A percentile compares a stretch with the other conserved stretches of the same genome.
These are phyloP conservation scores for Penicillium thymicola DNA, from an alignment of 2,329 filamentous ascomycete genomes.

Conservation along the genomic window DNA sequence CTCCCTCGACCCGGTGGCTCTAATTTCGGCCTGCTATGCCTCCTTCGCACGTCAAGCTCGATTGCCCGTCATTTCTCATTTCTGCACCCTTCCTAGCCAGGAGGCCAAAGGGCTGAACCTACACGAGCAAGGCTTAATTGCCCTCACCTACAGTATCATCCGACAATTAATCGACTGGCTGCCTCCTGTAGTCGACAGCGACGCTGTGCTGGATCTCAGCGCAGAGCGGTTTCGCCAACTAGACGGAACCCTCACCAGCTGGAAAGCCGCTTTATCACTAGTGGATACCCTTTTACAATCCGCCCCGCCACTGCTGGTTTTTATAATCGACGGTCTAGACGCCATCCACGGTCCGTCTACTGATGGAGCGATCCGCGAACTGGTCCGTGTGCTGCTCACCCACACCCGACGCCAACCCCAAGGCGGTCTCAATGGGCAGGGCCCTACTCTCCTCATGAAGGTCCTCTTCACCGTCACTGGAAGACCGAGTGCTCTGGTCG, in stretches of 20 bases:
- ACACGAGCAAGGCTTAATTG: slow-evolving; percentile 34
- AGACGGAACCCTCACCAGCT: slow-evolving; percentile 34
- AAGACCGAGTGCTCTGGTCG: slow-evolving; percentile 29
- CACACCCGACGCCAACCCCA: slow-evolving; percentile 30
- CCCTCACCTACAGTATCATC: slow-evolving; percentile 39
- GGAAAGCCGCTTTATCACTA: slow-evolving; percentile 37
- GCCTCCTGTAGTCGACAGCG: slow-evolving; percentile 36
- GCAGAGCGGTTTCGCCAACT: slow-evolving; percentile 34
- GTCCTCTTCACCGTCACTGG: slow-evolving; percentile 37
- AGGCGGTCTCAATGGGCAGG: slow-evolving; percentile 20
- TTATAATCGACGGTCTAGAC: slow-evolving; percentile 38
- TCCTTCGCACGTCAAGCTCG: slow-evolving; percentile 29
- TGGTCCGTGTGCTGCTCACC: slow-evolving; percentile 33
- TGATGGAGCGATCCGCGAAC: slow-evolving; percentile 31
- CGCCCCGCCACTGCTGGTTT: slow-evolving; percentile 36
- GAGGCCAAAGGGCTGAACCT: slow-evolving; percentile 21
- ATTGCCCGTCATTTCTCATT: slow-evolving; percentile 38
- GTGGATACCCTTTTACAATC: slow-evolving; percentile 36
- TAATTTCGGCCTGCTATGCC: slow-evolving; percentile 36
- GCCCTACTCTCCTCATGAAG: slow-evolving; percentile 32
- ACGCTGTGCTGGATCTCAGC: slow-evolving; percentile 34
- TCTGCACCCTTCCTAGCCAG: slow-evolving; percentile 30
- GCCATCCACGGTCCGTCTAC: slow-evolving; percentile 33
- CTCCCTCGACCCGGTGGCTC: slow-evolving; percentile 27
- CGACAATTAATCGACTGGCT: slow-evolving; percentile 38